Evolutionary conservation across 495 filamentous ascomycete species (phyloP).

Genomic region (Penicillium maclennaniae): DNA sequence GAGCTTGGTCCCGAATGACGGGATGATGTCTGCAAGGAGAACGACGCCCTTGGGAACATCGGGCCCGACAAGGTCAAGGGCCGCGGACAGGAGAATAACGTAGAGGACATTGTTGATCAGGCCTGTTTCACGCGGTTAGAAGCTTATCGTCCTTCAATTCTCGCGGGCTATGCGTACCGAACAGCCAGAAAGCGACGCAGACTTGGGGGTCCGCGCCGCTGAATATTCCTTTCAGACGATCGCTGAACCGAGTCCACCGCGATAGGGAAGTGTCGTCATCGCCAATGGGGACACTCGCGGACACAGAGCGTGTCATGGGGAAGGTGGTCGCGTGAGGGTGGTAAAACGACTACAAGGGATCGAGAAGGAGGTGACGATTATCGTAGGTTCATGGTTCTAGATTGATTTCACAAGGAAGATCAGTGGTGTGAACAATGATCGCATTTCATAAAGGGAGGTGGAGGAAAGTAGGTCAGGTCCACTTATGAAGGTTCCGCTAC

Average conservation of each 20-base stretch:
- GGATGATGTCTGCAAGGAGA: slow-evolving; percentile 87
- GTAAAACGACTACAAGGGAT: background rate
- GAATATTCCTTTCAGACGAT: slow-evolving; percentile 60
- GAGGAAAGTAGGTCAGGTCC: background rate
- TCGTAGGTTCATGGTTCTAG: slow-evolving; percentile 1
- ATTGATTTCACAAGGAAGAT: background rate
- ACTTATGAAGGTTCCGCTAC: background rate
- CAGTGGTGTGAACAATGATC: background rate
- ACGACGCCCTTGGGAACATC: slow-evolving; percentile 83
- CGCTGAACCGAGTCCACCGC: slow-evolving; percentile 66
- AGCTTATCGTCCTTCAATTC: background rate
- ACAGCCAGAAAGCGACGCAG: slow-evolving; percentile 84
- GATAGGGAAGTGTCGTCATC: slow-evolving; percentile 71
- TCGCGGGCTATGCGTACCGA: slow-evolving; percentile 54
- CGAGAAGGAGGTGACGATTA: background rate
- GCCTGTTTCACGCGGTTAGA: slow-evolving; percentile 51
- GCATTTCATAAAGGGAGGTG: background rate
- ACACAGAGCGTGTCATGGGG: slow-evolving; percentile 11
- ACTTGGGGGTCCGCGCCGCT: slow-evolving; percentile 67
- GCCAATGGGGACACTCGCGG: slow-evolving; percentile 42
- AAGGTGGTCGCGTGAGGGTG: slow-evolving; percentile 13
- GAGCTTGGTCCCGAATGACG: slow-evolving; percentile 84
- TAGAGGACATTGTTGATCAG: slow-evolving; percentile 98
- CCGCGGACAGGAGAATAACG: slow-evolving; percentile 93
- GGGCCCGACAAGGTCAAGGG: slow-evolving; percentile 88